These are phyloP conservation scores for Exobasidium cylindrosporum DNA, from an alignment of 1,284 basidiomycete species.

Conservation along the genomic window DNA sequence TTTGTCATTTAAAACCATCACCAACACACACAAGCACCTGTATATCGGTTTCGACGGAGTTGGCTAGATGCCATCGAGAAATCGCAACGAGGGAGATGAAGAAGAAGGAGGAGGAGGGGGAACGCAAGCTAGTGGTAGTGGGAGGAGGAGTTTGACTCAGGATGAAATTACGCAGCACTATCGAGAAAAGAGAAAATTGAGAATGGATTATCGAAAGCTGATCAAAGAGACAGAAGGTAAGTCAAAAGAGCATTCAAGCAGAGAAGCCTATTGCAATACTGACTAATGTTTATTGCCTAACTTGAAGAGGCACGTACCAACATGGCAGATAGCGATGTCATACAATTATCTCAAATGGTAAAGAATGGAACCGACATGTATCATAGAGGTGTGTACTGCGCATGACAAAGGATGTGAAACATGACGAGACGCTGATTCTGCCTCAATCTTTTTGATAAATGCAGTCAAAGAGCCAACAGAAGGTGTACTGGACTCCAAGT, in stretches of 20 bases:
- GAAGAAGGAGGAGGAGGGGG: no score
- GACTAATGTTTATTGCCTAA: no score
- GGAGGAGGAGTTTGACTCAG: no score
- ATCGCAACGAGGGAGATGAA: no score
- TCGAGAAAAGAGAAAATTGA: neutral
- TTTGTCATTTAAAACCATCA: no score
- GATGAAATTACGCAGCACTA: neutral
- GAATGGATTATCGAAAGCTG: neutral
- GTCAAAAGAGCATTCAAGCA: no score
- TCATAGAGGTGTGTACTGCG: neutral
- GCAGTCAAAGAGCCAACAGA: slow-evolving; percentile 36
- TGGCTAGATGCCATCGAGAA: no score
- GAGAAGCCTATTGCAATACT: no score
- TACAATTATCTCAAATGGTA: neutral
- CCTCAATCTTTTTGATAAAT: neutral
- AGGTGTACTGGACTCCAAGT: slow-evolving; percentile 43
- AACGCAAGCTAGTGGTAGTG: no score
- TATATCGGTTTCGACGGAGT: no score
- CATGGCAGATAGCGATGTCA: neutral
- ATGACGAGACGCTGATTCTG: neutral
- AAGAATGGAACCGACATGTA: neutral
- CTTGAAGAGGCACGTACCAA: neutral
- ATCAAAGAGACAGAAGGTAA: neutral
- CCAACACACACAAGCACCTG: no score
- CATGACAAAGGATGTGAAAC: neutral